A percentile compares a stretch with the other conserved stretches of the same genome.
phyloP scores from a whole-genome alignment of 1,284 basidiomycete genomes.

The Taiwanofungus camphoratus region DNA sequence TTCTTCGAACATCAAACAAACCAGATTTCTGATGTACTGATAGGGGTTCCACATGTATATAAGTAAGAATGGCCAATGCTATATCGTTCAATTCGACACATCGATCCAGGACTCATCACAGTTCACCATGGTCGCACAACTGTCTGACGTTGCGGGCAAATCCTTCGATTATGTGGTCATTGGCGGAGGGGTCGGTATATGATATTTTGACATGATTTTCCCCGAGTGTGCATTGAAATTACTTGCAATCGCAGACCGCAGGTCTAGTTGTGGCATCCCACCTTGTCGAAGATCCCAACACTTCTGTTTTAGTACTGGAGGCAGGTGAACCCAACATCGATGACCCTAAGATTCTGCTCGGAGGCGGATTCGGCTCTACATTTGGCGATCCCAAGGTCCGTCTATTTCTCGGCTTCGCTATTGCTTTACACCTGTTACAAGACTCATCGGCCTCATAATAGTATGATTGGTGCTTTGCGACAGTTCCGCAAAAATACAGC shows the following conservation, averaged over 20 bases:
- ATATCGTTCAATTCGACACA: too few species aligned
- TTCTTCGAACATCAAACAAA: too few species aligned
- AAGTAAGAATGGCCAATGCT: too few species aligned
- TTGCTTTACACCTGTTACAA: neutral
- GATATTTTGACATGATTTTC: neutral
- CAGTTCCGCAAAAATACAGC: conserved; percentile 18
- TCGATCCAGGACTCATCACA: neutral
- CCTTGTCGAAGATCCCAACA: conserved; percentile 22
- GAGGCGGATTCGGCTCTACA: neutral
- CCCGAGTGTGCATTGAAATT: neutral
- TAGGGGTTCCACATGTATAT: too few species aligned
- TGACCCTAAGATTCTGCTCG: conserved; percentile 27
- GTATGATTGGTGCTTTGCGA: conserved; percentile 29
- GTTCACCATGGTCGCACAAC: conserved; percentile 4
- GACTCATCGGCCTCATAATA: conserved; percentile 6
- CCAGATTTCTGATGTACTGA: too few species aligned
- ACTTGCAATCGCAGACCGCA: conserved; percentile 8
- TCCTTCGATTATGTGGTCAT: conserved; percentile 20
- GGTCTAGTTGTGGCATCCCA: conserved; percentile 23
- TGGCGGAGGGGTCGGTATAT: conserved; percentile 12
- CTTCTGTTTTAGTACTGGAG: conserved; percentile 36
- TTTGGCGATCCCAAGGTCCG: neutral
- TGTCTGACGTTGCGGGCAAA: conserved; percentile 10
- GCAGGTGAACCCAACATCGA: conserved; percentile 31
- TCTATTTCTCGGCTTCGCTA: too few species aligned